Conservation (phyloP, 2,329 filamentous ascomycete species). For the Aureobasidium pullulans region DNA sequence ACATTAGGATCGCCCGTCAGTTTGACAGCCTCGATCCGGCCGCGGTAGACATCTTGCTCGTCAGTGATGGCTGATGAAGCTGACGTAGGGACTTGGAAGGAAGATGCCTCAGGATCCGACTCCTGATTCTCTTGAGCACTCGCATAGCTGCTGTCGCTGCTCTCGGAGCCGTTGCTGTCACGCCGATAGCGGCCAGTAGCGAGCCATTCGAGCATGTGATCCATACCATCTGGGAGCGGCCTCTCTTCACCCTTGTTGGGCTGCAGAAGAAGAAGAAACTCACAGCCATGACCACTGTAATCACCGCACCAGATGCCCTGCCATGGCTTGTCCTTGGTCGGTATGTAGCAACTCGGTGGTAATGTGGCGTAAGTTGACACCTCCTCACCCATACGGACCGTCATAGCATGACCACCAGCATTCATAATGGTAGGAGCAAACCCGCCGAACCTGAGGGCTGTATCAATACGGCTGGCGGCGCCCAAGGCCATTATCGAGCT, state of each 20-base stretch:
- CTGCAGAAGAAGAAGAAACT: constrained; percentile 79
- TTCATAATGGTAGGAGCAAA: constrained; percentile 8
- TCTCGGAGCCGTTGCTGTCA: constrained; percentile 18
- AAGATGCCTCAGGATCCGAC: not conserved
- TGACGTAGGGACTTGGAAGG: not conserved
- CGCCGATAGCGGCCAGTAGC: constrained; percentile 18
- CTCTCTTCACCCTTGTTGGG: constrained; percentile 43
- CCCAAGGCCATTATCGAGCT: constrained; percentile 21
- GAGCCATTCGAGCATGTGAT: constrained; percentile 26
- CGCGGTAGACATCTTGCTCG: constrained; percentile 44
- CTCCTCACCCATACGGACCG: constrained; percentile 43
- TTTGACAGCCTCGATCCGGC: constrained; percentile 76
- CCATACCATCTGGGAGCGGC: constrained; percentile 33
- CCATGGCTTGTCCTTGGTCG: constrained; percentile 72
- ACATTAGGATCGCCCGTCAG: constrained; percentile 88
- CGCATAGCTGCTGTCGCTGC: constrained; percentile 17
- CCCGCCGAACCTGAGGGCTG: constrained; percentile 19
- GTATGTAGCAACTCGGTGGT: constrained; percentile 67
- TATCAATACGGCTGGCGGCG: constrained; percentile 17
- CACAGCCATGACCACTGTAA: constrained; percentile 79
- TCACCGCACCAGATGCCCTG: constrained; percentile 90
- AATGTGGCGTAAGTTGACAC: constrained; percentile 64
- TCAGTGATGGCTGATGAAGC: not conserved
- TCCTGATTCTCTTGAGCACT: constrained; percentile 15
- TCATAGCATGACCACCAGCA: constrained; percentile 20